Evolutionary conservation across 257 asterid genomes (phyloP).

Genomic region (Solanum bulbocastanum): DNA sequence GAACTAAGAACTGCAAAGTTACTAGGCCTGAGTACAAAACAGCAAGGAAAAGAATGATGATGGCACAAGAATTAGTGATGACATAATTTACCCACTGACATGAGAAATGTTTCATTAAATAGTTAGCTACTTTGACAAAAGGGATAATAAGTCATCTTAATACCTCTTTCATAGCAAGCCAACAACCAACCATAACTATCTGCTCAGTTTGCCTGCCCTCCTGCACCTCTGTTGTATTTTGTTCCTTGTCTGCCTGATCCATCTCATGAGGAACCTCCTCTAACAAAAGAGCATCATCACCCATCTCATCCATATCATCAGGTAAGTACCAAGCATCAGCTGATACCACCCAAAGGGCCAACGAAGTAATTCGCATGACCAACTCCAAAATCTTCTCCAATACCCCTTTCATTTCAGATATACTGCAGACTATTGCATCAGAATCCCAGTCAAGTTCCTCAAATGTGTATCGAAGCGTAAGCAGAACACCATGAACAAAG

Average conservation of each 20-base stretch:
- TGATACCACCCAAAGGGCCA: constrained; percentile 97
- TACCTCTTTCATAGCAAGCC: constrained; percentile 99
- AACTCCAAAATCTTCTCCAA: constrained; percentile 72
- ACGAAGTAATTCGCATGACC: constrained; percentile 69
- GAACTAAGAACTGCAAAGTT: background rate
- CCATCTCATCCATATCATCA: constrained; percentile 77
- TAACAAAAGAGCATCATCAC: constrained; percentile 36
- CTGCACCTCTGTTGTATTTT: constrained; percentile 19
- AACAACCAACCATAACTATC: constrained; percentile 96
- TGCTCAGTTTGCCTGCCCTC: constrained; percentile 57
- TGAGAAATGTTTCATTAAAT: background rate
- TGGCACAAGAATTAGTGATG: background rate
- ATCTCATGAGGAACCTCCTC: constrained; percentile 39
- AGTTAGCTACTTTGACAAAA: background rate
- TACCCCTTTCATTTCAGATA: constrained; percentile 41
- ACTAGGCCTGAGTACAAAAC: background rate
- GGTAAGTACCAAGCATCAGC: constrained; percentile 85
- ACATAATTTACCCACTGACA: background rate
- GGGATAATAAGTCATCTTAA: background rate
- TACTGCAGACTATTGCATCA: constrained; percentile 24
- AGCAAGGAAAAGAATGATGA: background rate
- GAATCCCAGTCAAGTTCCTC: constrained; percentile 93
- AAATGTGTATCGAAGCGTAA: constrained; percentile 84
- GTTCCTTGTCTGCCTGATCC: constrained; percentile 27
- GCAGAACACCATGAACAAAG: constrained; percentile 88